Evolutionary conservation across 1,139 yeast genomes (phyloP).

Genomic region (Pichia kudriavzevii): DNA sequence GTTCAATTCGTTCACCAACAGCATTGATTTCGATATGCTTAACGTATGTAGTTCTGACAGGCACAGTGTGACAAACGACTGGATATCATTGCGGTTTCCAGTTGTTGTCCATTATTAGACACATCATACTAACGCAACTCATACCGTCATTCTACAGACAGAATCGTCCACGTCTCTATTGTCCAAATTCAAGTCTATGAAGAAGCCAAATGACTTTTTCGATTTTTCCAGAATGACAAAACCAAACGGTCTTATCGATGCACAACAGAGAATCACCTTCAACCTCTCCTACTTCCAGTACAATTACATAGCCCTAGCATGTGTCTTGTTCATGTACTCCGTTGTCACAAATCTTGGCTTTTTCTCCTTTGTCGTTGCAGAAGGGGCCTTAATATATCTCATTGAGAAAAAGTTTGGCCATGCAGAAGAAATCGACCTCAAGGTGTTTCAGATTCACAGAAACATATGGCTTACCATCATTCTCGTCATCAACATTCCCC

Average conservation of each 20-base stretch:
- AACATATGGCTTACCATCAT: slow-evolving; percentile 78
- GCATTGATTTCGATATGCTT: slow-evolving; percentile 27
- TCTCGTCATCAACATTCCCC: slow-evolving; percentile 56
- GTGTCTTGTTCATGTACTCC: slow-evolving; percentile 23
- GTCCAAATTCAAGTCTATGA: slow-evolving; percentile 39
- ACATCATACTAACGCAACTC: too few species aligned
- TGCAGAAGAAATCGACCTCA: slow-evolving; percentile 67
- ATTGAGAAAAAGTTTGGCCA: slow-evolving; percentile 52
- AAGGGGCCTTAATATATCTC: slow-evolving; percentile 55
- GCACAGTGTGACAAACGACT: too few species aligned
- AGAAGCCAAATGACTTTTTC: slow-evolving; percentile 52
- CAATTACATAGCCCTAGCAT: slow-evolving; percentile 42
- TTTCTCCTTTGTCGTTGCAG: slow-evolving; percentile 64
- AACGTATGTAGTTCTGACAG: too few species aligned
- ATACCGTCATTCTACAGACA: too few species aligned
- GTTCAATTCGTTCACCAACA: slow-evolving; percentile 26
- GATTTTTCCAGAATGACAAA: slow-evolving; percentile 46
- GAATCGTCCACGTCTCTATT: slow-evolving; percentile 31
- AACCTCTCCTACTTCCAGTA: slow-evolving; percentile 49
- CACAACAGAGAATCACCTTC: slow-evolving; percentile 45
- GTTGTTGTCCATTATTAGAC: too few species aligned
- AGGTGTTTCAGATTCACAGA: slow-evolving; percentile 53
- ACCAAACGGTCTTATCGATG: slow-evolving; percentile 45
- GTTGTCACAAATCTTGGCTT: slow-evolving; percentile 38
- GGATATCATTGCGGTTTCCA: too few species aligned